A percentile compares a stretch with the other conserved stretches of the same genome.
phyloP scores from a whole-genome alignment of 2,329 filamentous ascomycete genomes.

The Fusarium sp. region DNA sequence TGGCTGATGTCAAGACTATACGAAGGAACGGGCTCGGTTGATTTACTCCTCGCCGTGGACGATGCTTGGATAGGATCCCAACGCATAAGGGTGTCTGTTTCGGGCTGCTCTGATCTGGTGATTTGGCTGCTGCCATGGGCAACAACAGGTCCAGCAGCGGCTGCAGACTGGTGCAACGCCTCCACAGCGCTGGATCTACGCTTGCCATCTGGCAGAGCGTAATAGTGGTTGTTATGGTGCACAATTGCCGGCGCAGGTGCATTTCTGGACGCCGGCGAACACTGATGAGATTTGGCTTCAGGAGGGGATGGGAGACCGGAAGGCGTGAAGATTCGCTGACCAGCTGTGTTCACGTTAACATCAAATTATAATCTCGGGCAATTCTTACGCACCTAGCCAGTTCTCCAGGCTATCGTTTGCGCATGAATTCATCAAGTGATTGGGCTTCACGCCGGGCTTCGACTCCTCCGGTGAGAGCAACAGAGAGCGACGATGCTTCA shows the following conservation, averaged over 20 bases:
- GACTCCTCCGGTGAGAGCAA: constrained; percentile 34
- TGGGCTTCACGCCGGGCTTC: constrained; percentile 25
- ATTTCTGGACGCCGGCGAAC: constrained; percentile 33
- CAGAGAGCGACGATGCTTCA: constrained; percentile 46
- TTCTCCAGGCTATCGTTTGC: constrained; percentile 44
- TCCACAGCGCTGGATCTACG: constrained; percentile 37
- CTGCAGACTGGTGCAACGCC: constrained; percentile 44
- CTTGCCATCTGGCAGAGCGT: constrained; percentile 15
- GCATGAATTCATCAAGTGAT: constrained; percentile 43
- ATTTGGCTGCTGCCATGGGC: constrained; percentile 21
- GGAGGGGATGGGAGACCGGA: constrained; percentile 47
- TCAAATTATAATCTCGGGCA: not conserved
- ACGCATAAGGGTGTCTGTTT: not conserved
- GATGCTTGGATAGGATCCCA: not conserved
- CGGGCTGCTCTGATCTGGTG: not conserved
- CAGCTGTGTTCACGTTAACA: constrained; percentile 42
- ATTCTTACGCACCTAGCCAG: constrained; percentile 49
- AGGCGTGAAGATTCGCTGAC: constrained; percentile 39
- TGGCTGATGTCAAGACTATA: not conserved
- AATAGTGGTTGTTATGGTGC: constrained; percentile 43
- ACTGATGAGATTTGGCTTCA: constrained; percentile 27
- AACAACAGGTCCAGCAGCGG: constrained; percentile 38
- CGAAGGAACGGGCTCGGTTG: constrained; percentile 2
- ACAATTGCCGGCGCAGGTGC: constrained; percentile 30
- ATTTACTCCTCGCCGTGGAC: constrained; percentile 18